Base-by-base conservation (phyloP, 352 stramenopile species). In the Phytophthora quininea region DNA sequence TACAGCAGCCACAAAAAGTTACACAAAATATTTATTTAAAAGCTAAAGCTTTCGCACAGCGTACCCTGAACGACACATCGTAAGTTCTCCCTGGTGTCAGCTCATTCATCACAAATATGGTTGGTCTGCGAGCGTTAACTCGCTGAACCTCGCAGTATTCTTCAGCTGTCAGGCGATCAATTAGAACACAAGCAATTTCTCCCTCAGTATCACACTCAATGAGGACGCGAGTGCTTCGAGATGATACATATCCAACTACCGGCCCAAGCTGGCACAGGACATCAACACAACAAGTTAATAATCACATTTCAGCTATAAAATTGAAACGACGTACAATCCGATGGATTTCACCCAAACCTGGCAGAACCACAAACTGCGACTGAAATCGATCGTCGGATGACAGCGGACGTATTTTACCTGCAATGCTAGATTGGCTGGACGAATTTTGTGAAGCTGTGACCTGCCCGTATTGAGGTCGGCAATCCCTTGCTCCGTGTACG, bases 141-240 rank as follows among this genome's bases (percentile, higher is more conserved):
- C 49, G 40, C 24, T 67, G 38, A 9, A 52, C 14, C 3, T 58
- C 31, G 4, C 48, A 55, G 19, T 63, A 50, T 3, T 58, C 42
- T 55, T 75, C 38, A 9, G 63, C 46, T 52, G 54, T 76, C 14
- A 89, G 33, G 3, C 79, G 71, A 48, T 84, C 78, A 3, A 63
- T 74, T 60, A 76, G 55, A 0, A 82, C 51, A 27, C 80, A 88
- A 37, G 53, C 27, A 15, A 88, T 32, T 11, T 82, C 59, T 3
- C 56, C 58, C 38, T 84, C 79, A 40, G 52, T 56, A 33, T 82
- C 71, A 14, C 70, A 73, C 61, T 87, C 81, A 27, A 90, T 52
- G 30, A 88, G 54, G 37, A 88, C 70, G 32, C 58, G 62, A 47
- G 74, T 77, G 1, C 54, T 49, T 1, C 52, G 64, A 59, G 60